These are phyloP conservation scores for Metroxylon sagu DNA, from an alignment of 176 grass and related monocot species.

Conservation along the genomic window DNA sequence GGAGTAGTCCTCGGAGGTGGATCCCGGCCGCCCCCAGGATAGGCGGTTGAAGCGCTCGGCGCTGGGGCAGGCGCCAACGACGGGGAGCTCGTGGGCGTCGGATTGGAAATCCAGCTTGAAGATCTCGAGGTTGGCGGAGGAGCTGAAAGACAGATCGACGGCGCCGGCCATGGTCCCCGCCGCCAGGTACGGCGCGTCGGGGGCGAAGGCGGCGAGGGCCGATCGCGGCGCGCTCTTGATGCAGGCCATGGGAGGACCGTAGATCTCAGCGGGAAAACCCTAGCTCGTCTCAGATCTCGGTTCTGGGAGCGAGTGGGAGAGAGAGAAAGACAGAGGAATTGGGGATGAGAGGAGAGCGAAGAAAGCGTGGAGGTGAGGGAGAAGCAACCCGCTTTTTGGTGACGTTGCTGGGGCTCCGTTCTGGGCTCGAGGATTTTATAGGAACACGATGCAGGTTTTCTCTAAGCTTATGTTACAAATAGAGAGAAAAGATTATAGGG, in stretches of 20 bases:
- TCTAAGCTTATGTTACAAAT: too few relatives aligned
- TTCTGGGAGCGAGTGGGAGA: too few relatives aligned
- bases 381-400: too few relatives aligned
- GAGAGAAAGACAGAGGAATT: too few relatives aligned
- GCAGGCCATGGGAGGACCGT: conserved; percentile 47
- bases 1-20: conserved; percentile 53
- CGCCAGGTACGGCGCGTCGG: conserved; percentile 82
- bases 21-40: conserved; percentile 53
- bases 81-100: conserved; percentile 59
- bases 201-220: conserved; percentile 75
- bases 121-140: conserved; percentile 89
- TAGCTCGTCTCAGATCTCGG: too few relatives aligned
- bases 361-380: too few relatives aligned
- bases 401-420: too few relatives aligned
- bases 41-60: conserved; percentile 91
- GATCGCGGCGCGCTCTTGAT: conserved; percentile 93
- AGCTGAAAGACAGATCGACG: conserved; percentile 68
- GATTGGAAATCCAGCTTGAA: conserved; percentile 95
- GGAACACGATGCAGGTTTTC: too few relatives aligned
- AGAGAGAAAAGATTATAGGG: too few relatives aligned
- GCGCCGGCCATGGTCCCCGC: conserved; percentile 94
- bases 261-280: too few relatives aligned
- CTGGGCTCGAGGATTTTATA: too few relatives aligned
- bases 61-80: conserved; percentile 54
- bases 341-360: too few relatives aligned